Base-by-base conservation (phyloP, 495 filamentous ascomycete species). In the Acidiella bohemica region DNA sequence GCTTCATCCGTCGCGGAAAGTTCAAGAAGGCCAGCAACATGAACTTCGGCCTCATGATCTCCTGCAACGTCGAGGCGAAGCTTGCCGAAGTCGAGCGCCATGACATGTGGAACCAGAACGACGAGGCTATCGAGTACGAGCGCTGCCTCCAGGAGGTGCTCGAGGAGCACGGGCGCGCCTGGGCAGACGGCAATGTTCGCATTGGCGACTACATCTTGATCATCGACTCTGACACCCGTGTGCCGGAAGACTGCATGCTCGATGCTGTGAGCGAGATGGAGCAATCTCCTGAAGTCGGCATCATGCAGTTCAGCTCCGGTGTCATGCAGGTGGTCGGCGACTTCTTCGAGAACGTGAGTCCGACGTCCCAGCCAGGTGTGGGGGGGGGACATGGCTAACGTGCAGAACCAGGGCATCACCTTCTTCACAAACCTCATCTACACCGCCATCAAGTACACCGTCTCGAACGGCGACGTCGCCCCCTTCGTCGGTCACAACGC, bases 361-460 rank as follows among this genome's bases (percentile, higher is more conserved):
- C 3, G 9, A 22, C 19, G 9, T 26, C n/a, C 4, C 21, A 21
- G 6, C 11, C 5, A 37, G n/a, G n/a, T n/a, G n/a, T n/a, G n/a
- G n/a, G n/a, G n/a, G n/a, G n/a, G n/a, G n/a, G n/a, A n/a, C n/a
- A n/a, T n/a, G n/a, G n/a, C n/a, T n/a, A n/a, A n/a, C 46, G 84
- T 52, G 80, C 80, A 0, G n/a, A n/a, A 27, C n/a, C n/a, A 27
- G 25, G 64, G 63, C 39, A 83, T 85, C 17, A 84, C 80, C 25
- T 87, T 84, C 66, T 87, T 87, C 64, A 87, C 81, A 32, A 78
- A 86, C 55, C 68, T 87, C 13, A 78, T 87, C 55, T 87, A 86
- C 58, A 80, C 68, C 22, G 77, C 79, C 34, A 87, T 87, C 44
- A 66, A 70, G 9, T 87, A 78, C 57, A 77, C 81, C 32, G 80